phyloP scores from a whole-genome alignment of 148 eudicot genomes.

The Diospyros kaki region DNA sequence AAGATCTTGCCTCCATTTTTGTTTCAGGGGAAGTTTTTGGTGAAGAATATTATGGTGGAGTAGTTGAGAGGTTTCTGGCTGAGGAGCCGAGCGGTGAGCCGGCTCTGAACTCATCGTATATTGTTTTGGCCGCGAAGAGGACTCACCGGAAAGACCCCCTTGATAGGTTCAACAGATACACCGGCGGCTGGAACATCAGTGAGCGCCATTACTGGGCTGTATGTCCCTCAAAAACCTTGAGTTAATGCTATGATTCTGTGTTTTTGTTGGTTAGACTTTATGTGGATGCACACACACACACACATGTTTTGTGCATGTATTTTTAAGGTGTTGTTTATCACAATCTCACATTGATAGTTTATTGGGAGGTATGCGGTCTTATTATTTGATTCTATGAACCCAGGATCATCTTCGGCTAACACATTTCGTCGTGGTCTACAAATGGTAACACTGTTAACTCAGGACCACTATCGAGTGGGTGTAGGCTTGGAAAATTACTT shows the following conservation, averaged over 20 bases:
- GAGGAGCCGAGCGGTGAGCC: conserved; percentile 21
- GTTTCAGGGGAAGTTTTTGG: conserved; percentile 19
- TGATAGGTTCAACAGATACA: conserved; percentile 35
- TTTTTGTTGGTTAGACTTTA: not conserved
- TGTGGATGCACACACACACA: no score
- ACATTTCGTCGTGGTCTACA: no score
- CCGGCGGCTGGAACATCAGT: conserved; percentile 56
- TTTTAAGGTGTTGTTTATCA: no score
- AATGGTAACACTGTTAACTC: no score
- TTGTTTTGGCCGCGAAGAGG: conserved; percentile 59
- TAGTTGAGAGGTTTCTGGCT: conserved; percentile 24
- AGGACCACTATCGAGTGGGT: no score
- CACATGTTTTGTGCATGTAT: no score
- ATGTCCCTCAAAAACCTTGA: conserved; percentile 17
- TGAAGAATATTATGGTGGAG: conserved; percentile 9
- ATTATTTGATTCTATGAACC: no score
- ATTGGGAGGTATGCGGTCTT: no score
- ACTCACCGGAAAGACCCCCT: conserved; percentile 56
- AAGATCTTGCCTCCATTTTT: not conserved
- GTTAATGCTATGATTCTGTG: not conserved
- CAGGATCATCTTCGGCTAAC: no score
- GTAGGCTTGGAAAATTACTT: no score
- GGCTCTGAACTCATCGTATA: conserved; percentile 27
- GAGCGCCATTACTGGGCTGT: conserved; percentile 72
- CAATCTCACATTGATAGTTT: no score